Evolutionary conservation across 2,329 filamentous ascomycete species (phyloP).

Genomic region (Cercospora canescens): DNA sequence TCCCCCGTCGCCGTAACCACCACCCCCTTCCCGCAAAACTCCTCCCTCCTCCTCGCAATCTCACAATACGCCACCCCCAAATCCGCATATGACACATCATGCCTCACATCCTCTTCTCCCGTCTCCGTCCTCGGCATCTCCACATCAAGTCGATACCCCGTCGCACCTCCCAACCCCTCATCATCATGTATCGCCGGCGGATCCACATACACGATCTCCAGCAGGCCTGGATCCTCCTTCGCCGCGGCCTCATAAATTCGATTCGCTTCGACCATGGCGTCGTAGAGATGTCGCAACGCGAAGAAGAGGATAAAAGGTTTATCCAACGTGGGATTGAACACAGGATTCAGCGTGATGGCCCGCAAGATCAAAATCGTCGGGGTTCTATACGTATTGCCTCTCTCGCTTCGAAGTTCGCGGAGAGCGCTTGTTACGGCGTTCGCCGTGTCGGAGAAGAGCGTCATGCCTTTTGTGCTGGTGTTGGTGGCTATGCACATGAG

Average conservation of each 20-base stretch:
- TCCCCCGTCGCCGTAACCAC: neutral
- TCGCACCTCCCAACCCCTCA: neutral
- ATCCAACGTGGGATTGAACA: neutral
- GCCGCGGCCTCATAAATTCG: neutral
- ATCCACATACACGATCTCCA: slow-evolving; percentile 1
- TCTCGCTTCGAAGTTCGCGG: neutral
- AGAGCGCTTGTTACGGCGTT: neutral
- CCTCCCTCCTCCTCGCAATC: neutral
- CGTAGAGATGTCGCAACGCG: neutral
- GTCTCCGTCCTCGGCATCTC: neutral
- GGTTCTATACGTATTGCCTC: neutral
- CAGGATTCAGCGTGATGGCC: neutral
- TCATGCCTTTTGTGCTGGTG: neutral
- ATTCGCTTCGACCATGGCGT: neutral
- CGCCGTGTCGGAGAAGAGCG: neutral
- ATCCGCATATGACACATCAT: slow-evolving; percentile 1
- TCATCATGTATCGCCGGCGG: slow-evolving; percentile 4
- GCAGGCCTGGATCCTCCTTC: neutral
- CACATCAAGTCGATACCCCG: neutral
- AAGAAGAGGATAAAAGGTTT: neutral
- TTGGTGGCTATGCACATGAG: slow-evolving; percentile 9
- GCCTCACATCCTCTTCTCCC: neutral
- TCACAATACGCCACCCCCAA: slow-evolving; percentile 1
- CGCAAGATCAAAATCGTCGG: neutral
- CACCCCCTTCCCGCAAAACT: neutral